A percentile compares a stretch with the other conserved stretches of the same genome.
Conservation (phyloP, 495 filamentous ascomycete species). For the Penicillium soppii region DNA sequence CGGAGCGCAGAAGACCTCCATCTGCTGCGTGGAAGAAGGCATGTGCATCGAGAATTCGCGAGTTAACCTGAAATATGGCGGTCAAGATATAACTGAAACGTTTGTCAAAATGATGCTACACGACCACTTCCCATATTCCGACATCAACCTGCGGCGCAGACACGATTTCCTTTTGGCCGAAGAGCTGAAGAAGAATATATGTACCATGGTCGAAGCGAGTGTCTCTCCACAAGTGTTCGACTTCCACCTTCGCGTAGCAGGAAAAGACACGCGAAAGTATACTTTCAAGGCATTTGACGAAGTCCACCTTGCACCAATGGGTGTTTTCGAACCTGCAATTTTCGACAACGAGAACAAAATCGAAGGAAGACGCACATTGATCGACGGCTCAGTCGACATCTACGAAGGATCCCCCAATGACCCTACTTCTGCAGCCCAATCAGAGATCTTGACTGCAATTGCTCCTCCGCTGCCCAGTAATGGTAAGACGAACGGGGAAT, state of each 20-base stretch:
- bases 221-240: constrained; percentile 78
- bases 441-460: constrained; percentile 67
- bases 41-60: constrained; percentile 90
- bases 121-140: constrained; percentile 88
- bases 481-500: constrained; percentile 33
- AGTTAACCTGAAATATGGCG: constrained; percentile 92
- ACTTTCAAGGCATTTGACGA: constrained; percentile 95
- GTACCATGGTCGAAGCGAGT: constrained; percentile 80
- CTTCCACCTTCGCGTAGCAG: constrained; percentile 85
- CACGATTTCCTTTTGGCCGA: constrained; percentile 94
- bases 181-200: constrained; percentile 87
- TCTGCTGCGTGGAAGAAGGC: constrained; percentile 96
- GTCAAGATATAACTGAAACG: constrained; percentile 86
- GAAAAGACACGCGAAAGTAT: constrained; percentile 87
- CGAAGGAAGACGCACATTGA: constrained; percentile 68
- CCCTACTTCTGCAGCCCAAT: constrained; percentile 80
- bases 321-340: constrained; percentile 80
- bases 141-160: constrained; percentile 85
- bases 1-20: constrained; percentile 96
- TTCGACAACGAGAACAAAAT: constrained; percentile 83
- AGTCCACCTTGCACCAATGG: constrained; percentile 85
- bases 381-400: constrained; percentile 83
- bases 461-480: constrained; percentile 55
- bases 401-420: constrained; percentile 92
- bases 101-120: constrained; percentile 97